Evolutionary conservation across 805 yeast species (phyloP).

Genomic region (Kodamaea nitidulidarum): DNA sequence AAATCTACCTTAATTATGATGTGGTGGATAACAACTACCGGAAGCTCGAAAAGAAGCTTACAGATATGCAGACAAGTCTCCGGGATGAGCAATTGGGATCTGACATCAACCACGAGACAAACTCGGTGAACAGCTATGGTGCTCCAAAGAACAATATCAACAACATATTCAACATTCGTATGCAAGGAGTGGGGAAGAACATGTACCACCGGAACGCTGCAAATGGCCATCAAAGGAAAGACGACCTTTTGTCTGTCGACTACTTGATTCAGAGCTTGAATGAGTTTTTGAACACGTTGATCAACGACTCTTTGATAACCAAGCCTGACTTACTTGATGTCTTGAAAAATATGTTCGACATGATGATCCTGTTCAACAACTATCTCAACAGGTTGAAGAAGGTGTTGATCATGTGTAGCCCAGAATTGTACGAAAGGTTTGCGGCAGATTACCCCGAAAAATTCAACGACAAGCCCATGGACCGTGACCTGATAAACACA

Average conservation of each 20-base stretch:
- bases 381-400: slow-evolving; percentile 52
- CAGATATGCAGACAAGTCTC: slow-evolving; percentile 9
- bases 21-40: slow-evolving; percentile 56
- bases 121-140: slow-evolving; percentile 10
- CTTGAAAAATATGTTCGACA: slow-evolving; percentile 42
- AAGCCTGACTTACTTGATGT: slow-evolving; percentile 49
- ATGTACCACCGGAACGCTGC: slow-evolving; percentile 6
- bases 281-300: slow-evolving; percentile 55
- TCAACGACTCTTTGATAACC: slow-evolving; percentile 66
- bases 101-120: slow-evolving; percentile 8
- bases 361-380: slow-evolving; percentile 46
- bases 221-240: slow-evolving; percentile 1
- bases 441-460: slow-evolving; percentile 31
- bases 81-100: slow-evolving; percentile 13
- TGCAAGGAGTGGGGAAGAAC: slow-evolving; percentile 8
- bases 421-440: slow-evolving; percentile 40
- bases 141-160: slow-evolving; percentile 15
- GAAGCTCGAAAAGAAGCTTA: slow-evolving; percentile 30
- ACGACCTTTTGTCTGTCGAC: slow-evolving; percentile 10
- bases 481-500: slow-evolving; percentile 33
- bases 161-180: slow-evolving; percentile 22
- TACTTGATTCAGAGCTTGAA: slow-evolving; percentile 47
- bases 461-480: slow-evolving; percentile 36
- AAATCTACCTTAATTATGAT: slow-evolving; percentile 52
- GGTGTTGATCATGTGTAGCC: slow-evolving; percentile 47